These are phyloP conservation scores for Nicotiana noctiflora DNA, from an alignment of 257 asterid species.

Conservation along the genomic window DNA sequence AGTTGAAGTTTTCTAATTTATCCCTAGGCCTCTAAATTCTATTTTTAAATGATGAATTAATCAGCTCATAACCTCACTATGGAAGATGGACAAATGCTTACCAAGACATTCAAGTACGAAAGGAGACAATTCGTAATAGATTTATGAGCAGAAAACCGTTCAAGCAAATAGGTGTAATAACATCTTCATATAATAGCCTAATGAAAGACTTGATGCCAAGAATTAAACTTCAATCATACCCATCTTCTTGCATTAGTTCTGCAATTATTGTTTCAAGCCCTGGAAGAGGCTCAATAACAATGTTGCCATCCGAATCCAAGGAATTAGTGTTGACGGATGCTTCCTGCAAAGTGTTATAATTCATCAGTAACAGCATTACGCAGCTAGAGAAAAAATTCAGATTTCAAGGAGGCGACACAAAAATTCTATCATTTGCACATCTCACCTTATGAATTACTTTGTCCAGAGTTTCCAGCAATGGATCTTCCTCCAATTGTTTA, in stretches of 20 bases:
- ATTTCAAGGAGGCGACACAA: background rate
- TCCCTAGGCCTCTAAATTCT: background rate
- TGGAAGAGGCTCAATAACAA: constrained; percentile 75
- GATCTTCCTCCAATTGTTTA: constrained; percentile 93
- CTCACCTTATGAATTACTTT: constrained; percentile 90
- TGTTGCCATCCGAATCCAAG: constrained; percentile 20
- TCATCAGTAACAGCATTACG: constrained; percentile 7
- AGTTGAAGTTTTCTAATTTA: background rate
- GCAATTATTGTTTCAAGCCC: constrained; percentile 71
- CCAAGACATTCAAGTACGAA: background rate
- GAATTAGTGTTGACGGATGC: constrained; percentile 27
- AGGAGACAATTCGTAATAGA: too few species aligned
- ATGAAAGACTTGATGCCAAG: background rate
- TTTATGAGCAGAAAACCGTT: too few species aligned
- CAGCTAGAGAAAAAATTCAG: background rate
- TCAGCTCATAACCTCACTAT: background rate
- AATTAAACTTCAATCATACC: constrained; percentile 41
- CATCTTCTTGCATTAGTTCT: constrained; percentile 82
- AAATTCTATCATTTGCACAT: background rate
- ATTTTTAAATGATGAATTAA: background rate
- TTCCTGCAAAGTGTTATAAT: constrained; percentile 34
- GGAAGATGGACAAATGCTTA: background rate
- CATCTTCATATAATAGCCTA: background rate
- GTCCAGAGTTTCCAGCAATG: constrained; percentile 83
- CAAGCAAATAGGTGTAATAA: background rate